These are phyloP conservation scores for Tricholomella constricta DNA, from an alignment of 768 basidiomycete genomes.

Conservation along the genomic window DNA sequence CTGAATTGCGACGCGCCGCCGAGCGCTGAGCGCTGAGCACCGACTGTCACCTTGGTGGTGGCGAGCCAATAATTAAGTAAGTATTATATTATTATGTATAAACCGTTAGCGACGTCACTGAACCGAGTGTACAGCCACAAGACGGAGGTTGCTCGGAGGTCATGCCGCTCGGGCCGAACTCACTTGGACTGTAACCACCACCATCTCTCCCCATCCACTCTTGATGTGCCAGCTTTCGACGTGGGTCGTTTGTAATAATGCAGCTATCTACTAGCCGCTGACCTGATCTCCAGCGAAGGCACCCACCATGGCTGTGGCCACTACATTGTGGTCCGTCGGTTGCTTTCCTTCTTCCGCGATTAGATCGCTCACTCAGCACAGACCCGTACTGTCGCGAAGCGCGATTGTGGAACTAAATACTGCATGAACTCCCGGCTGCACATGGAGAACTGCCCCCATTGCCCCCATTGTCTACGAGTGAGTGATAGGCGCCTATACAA, in stretches of 20 bases:
- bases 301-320: slow-evolving; percentile 79
- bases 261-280: slow-evolving; percentile 22
- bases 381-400: slow-evolving; percentile 52
- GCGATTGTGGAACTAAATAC: slow-evolving; percentile 54
- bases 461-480: slow-evolving; percentile 48
- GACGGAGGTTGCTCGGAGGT: not conserved
- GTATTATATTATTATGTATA: too few species aligned
- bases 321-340: slow-evolving; percentile 61
- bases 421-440: slow-evolving; percentile 40
- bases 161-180: slow-evolving; percentile 1
- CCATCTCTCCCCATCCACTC: not conserved
- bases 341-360: slow-evolving; percentile 10
- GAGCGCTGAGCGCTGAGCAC: too few species aligned
- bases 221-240: slow-evolving; percentile 61
- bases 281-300: slow-evolving; percentile 57
- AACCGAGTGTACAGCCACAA: not conserved
- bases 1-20: too few species aligned
- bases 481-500: slow-evolving; percentile 19
- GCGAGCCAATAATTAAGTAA: too few species aligned
- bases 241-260: slow-evolving; percentile 33
- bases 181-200: slow-evolving; percentile 7
- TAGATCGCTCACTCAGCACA: slow-evolving; percentile 25
- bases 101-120: not conserved
- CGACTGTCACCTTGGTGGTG: too few species aligned
- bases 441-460: slow-evolving; percentile 36